Base-by-base conservation (phyloP, 305 asterid genomes). In the Striga hermonthica region DNA sequence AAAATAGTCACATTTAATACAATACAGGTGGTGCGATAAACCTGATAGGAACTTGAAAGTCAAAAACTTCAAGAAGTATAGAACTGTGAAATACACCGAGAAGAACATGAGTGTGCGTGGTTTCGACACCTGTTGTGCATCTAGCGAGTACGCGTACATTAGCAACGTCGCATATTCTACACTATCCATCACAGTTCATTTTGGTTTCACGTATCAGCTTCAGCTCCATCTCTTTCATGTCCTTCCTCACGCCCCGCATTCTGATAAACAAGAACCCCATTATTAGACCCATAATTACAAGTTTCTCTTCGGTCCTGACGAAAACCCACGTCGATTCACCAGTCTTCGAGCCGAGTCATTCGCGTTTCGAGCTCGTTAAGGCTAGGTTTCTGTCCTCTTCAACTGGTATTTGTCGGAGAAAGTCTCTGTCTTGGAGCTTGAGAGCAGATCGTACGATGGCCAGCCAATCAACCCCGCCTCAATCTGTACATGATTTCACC, bases 401-500 rank as follows among this genome's bases (percentile, higher is more conserved):
- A 14, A 6, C 56, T 3, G 41, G 3, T 64, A 47, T 13, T 40
- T 64, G 38, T 74, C 53, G 72, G 41, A 75, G 60, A 34, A 70
- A 66, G 8, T 35, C 66, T 68, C 10, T 61, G 71, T 57, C 69
- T 66, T 39, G 28, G 56, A 48, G 79, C 54, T 73, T 75, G 49
- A 72, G 82, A 69, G 78, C 69, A 64, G 76, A 47, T 69, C 80
- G 68, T 43, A 70, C 75, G 1, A 89, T 89, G 96, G 92, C 95
- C 57, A 76, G 79, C 40, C 88, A 79, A 63, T 85, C 94, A 8
- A 45, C 66, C 58, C 74, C 70, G 57, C 91, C 95, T 69, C 82
- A 89, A 73, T 89, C 86, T 44, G 76, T 89, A 50, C 81, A 86
- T 71, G 95, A 81, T 22, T 89, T 89, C 77, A 80, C 87, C 12